Conservation (phyloP, 1,284 basidiomycete species). For the Fomitopsis schrenkii region DNA sequence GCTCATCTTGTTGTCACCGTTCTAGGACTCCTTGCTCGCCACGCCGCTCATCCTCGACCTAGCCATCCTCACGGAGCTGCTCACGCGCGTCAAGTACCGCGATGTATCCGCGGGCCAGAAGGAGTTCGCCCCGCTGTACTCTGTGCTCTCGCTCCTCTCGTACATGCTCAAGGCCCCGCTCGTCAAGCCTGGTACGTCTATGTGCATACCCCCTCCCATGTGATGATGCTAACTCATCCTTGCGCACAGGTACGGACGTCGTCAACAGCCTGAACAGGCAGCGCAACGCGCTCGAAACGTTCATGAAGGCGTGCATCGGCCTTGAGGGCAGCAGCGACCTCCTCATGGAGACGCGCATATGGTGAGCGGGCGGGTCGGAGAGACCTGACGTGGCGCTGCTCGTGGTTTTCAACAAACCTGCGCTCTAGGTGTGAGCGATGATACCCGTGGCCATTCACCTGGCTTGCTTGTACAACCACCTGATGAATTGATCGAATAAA, state of each 20-base stretch:
- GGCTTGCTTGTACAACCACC: background rate
- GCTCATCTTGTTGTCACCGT: constrained; percentile 1
- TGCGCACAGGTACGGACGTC: constrained; percentile 66
- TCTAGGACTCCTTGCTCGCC: constrained; percentile 88
- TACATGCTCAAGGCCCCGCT: constrained; percentile 99
- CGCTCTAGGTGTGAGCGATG: background rate
- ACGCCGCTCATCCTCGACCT: constrained; percentile 96
- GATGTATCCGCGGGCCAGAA: constrained; percentile 38
- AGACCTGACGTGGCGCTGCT: background rate
- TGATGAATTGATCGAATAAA: background rate
- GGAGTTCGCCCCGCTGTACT: constrained; percentile 81
- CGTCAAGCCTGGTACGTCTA: constrained; percentile 81
- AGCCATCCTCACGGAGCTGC: constrained; percentile 89
- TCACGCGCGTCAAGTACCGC: constrained; percentile 91
- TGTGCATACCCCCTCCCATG: background rate
- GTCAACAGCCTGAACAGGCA: constrained; percentile 96
- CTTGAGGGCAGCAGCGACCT: constrained; percentile 81
- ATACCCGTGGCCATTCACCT: constrained; percentile 1
- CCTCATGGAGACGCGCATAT: constrained; percentile 82
- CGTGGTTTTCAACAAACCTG: background rate
- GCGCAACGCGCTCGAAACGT: constrained; percentile 90
- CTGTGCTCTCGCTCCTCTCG: constrained; percentile 83
- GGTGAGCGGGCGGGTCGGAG: constrained; percentile 43
- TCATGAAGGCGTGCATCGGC: constrained; percentile 90
- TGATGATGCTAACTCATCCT: background rate